Conservation (phyloP, 768 basidiomycete genomes). For the Russula abietina region DNA sequence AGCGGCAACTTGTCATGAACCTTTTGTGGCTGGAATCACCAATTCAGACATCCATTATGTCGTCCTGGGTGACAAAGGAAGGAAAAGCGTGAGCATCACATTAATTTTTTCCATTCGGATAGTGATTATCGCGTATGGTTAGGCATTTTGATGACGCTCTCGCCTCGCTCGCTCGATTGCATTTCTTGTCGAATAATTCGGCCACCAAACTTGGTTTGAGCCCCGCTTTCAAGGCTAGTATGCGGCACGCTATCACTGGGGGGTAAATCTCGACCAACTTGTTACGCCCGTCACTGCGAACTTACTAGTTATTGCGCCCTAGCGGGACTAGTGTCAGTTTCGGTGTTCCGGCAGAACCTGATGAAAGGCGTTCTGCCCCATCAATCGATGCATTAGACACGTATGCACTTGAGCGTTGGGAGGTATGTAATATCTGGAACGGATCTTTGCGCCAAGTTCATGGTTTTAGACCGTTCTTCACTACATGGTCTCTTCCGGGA, state of each 20-base stretch:
- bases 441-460: slow-evolving; percentile 1
- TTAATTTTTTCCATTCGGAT: slow-evolving; percentile 11
- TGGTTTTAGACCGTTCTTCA: slow-evolving; percentile 79
- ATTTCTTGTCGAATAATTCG: slow-evolving; percentile 56
- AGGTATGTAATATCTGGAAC: slow-evolving; percentile 44
- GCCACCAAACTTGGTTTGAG: slow-evolving; percentile 62
- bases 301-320: slow-evolving; percentile 9
- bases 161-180: slow-evolving; percentile 53
- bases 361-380: slow-evolving; percentile 51
- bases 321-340: slow-evolving; percentile 80
- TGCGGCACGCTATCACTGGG: slow-evolving; percentile 82
- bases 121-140: neutral
- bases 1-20: slow-evolving; percentile 83
- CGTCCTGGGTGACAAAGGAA: slow-evolving; percentile 70
- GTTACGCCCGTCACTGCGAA: neutral
- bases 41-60: slow-evolving; percentile 60
- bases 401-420: slow-evolving; percentile 86
- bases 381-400: slow-evolving; percentile 62
- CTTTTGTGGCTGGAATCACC: slow-evolving; percentile 81
- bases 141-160: slow-evolving; percentile 73
- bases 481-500: slow-evolving; percentile 94
- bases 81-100: slow-evolving; percentile 52
- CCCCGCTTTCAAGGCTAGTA: slow-evolving; percentile 66
- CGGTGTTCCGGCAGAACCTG: slow-evolving; percentile 65
- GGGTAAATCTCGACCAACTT: slow-evolving; percentile 47